These are phyloP conservation scores for Pythium pyrilobum DNA, from an alignment of 352 stramenopile genomes.

Conservation along the genomic window DNA sequence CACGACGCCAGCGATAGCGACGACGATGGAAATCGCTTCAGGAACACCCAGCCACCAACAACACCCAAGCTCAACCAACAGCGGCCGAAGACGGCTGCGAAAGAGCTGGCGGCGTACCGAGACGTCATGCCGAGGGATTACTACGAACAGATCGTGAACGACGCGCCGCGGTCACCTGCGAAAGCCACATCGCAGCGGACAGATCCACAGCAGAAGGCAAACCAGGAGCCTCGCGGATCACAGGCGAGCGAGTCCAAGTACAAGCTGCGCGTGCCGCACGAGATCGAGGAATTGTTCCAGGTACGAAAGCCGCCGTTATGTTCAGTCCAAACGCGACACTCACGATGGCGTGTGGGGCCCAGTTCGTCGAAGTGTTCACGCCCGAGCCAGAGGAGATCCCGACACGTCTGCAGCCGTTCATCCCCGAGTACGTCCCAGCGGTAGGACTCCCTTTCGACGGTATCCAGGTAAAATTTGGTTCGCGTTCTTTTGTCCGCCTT, in stretches of 20 bases:
- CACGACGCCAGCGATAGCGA: conserved; percentile 12
- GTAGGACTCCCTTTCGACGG: conserved; percentile 66
- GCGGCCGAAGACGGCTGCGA: conserved; percentile 46
- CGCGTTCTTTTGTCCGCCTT: not conserved
- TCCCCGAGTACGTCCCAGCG: conserved; percentile 89
- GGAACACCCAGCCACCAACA: too few relatives aligned
- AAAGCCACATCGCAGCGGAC: not conserved
- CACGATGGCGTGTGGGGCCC: conserved; percentile 8
- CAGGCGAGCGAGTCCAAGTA: conserved; percentile 11
- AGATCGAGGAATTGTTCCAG: conserved; percentile 55
- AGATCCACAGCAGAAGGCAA: not conserved
- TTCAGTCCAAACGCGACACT: too few relatives aligned
- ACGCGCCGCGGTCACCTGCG: not conserved
- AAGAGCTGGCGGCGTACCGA: conserved; percentile 53
- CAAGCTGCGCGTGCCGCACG: conserved; percentile 36
- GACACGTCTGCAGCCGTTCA: conserved; percentile 90
- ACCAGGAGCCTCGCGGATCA: not conserved
- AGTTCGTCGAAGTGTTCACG: conserved; percentile 80
- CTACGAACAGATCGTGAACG: conserved; percentile 32
- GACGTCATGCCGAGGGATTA: conserved; percentile 46
- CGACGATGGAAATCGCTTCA: conserved; percentile 1
- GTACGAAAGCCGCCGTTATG: too few relatives aligned
- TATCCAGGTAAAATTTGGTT: conserved; percentile 35
- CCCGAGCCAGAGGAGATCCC: conserved; percentile 88
- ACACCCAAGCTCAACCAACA: not conserved